These are phyloP conservation scores for Pholiota microspora DNA, from an alignment of 768 basidiomycete genomes.

Conservation along the genomic window DNA sequence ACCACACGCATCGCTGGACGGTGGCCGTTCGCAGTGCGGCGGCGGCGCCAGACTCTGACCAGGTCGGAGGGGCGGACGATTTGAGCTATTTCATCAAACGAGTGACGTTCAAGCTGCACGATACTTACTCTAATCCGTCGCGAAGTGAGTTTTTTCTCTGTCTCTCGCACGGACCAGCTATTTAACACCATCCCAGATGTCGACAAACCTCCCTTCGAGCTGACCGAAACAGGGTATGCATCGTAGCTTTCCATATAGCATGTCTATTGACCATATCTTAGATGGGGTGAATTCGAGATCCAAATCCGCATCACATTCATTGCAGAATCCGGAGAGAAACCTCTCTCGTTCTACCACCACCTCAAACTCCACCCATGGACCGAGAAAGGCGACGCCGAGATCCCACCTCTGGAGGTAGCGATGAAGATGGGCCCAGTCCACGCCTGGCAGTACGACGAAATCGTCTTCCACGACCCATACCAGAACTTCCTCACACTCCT, in stretches of 20 bases:
- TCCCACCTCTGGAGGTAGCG: conserved; percentile 65
- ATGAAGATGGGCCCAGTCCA: conserved; percentile 78
- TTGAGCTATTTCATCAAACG: conserved; percentile 90
- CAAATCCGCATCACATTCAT: conserved; percentile 90
- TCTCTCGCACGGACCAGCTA: background rate
- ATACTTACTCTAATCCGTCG: conserved; percentile 89
- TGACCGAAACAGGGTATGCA: conserved; percentile 91
- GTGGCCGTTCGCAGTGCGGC: conserved; percentile 91
- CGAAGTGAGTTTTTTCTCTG: conserved; percentile 63
- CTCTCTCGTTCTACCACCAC: conserved; percentile 84
- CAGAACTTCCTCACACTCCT: conserved; percentile 82
- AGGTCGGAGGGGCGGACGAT: conserved; percentile 90
- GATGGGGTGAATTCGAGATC: conserved; percentile 99
- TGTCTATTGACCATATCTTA: conserved; percentile 23
- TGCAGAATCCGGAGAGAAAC: conserved; percentile 87
- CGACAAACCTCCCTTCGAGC: conserved; percentile 92
- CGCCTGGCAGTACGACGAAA: conserved; percentile 98
- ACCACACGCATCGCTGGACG: conserved; percentile 96
- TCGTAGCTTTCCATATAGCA: background rate
- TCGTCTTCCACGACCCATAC: conserved; percentile 94
- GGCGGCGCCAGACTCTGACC: conserved; percentile 65
- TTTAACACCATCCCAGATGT: conserved; percentile 49
- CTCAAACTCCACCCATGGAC: conserved; percentile 95
- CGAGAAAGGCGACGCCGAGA: conserved; percentile 57
- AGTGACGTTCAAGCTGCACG: conserved; percentile 96